A percentile compares a stretch with the other conserved stretches of the same genome.
Conservation (phyloP, 225 moss, liverwort and hornwort species). For the Anthoceros angustus region DNA sequence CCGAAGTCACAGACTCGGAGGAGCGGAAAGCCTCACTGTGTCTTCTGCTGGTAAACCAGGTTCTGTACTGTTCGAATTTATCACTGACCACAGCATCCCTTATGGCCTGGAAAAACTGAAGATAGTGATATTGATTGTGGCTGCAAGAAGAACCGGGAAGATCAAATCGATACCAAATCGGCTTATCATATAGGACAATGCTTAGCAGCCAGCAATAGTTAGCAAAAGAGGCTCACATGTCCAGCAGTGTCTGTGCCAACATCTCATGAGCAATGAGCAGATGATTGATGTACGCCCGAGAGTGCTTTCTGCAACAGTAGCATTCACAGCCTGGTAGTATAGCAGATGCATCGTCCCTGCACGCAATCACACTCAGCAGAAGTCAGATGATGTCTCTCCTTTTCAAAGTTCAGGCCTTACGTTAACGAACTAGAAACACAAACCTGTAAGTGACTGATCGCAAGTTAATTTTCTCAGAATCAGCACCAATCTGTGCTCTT, state of each 20-base stretch:
- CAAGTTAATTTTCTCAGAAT: slow-evolving; percentile 61
- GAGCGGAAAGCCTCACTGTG: slow-evolving; percentile 14
- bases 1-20: not conserved
- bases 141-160: slow-evolving; percentile 19
- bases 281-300: slow-evolving; percentile 84
- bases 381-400: no score
- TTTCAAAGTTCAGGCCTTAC: not conserved
- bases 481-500: slow-evolving; percentile 28
- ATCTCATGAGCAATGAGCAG: slow-evolving; percentile 92
- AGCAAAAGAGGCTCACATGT: slow-evolving; percentile 42
- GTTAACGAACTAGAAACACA: not conserved
- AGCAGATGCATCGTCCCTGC: slow-evolving; percentile 41
- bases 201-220: not conserved
- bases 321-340: slow-evolving; percentile 63
- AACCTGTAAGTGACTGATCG: slow-evolving; percentile 64
- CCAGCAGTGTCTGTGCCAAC: slow-evolving; percentile 83
- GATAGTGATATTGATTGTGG: slow-evolving; percentile 93
- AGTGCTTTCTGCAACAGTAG: slow-evolving; percentile 72
- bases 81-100: slow-evolving; percentile 47
- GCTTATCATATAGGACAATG: not conserved
- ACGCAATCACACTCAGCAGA: slow-evolving; percentile 17
- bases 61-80: slow-evolving; percentile 55
- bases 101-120: slow-evolving; percentile 72
- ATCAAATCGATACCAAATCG: not conserved
- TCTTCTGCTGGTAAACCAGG: slow-evolving; percentile 54